phyloP scores from a whole-genome alignment of 2,329 filamentous ascomycete species.

The Nemania serpens region DNA sequence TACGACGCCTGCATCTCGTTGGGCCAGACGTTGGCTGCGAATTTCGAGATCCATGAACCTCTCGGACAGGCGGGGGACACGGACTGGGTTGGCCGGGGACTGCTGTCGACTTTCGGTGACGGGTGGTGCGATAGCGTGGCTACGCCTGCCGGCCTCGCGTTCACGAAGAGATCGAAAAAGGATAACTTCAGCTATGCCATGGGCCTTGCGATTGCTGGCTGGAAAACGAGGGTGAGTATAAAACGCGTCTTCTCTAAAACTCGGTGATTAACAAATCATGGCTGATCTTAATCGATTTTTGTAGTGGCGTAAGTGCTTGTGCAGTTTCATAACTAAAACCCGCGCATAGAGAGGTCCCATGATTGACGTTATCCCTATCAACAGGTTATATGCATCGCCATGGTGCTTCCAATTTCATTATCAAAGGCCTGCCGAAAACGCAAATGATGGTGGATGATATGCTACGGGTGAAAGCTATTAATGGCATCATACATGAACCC shows the following conservation, averaged over 20 bases:
- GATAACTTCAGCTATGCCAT: background rate
- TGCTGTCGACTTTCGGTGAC: background rate
- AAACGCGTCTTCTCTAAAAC: background rate
- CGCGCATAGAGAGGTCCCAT: too few relatives aligned
- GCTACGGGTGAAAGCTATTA: too few relatives aligned
- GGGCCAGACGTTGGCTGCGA: background rate
- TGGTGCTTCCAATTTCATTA: too few relatives aligned
- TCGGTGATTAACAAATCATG: background rate
- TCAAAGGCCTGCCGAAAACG: too few relatives aligned
- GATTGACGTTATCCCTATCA: background rate
- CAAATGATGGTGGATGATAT: too few relatives aligned
- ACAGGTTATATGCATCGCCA: too few relatives aligned
- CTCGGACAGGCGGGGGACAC: background rate
- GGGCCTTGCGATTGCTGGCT: background rate
- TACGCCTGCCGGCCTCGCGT: background rate
- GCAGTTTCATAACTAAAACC: background rate
- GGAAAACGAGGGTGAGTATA: slow-evolving; percentile 11
- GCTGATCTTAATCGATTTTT: background rate
- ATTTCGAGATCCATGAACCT: slow-evolving; percentile 9
- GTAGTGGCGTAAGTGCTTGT: slow-evolving; percentile 9
- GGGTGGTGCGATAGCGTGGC: background rate
- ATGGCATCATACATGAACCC: too few relatives aligned
- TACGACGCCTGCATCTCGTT: background rate
- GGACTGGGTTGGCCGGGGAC: background rate
- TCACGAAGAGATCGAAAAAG: background rate